These are phyloP conservation scores for Plicaturopsis crispa DNA, from an alignment of 768 basidiomycete species.

Conservation along the genomic window DNA sequence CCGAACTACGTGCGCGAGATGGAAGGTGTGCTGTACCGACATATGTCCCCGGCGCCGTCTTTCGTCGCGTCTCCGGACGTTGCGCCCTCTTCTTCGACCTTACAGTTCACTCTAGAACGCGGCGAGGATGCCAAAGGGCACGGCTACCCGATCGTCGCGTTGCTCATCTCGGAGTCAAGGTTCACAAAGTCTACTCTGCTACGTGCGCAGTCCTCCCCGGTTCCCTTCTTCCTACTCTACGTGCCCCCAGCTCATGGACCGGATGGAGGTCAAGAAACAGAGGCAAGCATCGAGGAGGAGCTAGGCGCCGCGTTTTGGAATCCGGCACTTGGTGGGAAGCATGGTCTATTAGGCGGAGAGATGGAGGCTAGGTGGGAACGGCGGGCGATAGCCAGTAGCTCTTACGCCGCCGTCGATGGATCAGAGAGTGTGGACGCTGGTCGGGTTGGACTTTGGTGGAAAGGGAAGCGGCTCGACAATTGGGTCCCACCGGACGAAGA, in stretches of 20 bases:
- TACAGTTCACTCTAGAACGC: too few species aligned
- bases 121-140: slow-evolving; percentile 2
- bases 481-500: slow-evolving; percentile 14
- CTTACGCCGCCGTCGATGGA: too few species aligned
- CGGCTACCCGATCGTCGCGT: slow-evolving; percentile 43
- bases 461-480: slow-evolving; percentile 16
- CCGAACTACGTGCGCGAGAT: slow-evolving; percentile 82
- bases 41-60: slow-evolving; percentile 19
- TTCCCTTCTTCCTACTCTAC: slow-evolving; percentile 77
- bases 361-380: slow-evolving; percentile 68
- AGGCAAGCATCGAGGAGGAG: slow-evolving; percentile 5
- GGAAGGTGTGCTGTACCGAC: slow-evolving; percentile 73
- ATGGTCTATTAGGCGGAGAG: slow-evolving; percentile 50
- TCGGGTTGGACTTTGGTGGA: slow-evolving; percentile 37
- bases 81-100: too few species aligned
- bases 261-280: slow-evolving; percentile 6
- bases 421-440: slow-evolving; percentile 10
- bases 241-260: slow-evolving; percentile 55
- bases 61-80: too few species aligned
- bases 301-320: slow-evolving; percentile 62
- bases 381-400: too few species aligned
- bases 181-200: slow-evolving; percentile 69
- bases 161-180: slow-evolving; percentile 74
- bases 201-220: slow-evolving; percentile 63
- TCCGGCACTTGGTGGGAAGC: slow-evolving; percentile 46